Conservation (phyloP, 805 yeast species). For the Nakazawaea molendinolei region DNA sequence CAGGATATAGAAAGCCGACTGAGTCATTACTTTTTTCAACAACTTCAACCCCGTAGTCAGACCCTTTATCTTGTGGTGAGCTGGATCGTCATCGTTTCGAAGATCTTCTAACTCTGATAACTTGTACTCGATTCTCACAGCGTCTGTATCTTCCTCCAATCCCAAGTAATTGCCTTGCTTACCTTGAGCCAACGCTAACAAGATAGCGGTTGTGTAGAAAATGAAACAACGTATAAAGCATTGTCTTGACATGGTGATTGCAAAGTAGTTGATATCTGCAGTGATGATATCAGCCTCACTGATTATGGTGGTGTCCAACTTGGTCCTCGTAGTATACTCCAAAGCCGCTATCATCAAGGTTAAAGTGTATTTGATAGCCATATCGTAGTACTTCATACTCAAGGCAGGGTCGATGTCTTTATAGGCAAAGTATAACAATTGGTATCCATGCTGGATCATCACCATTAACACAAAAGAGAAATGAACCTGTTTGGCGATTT, state of each 20-base stretch:
- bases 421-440: background rate
- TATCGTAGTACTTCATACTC: background rate
- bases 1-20: background rate
- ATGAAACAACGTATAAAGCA: background rate
- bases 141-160: too few species aligned
- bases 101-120: constrained; percentile 4
- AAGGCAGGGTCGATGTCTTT: background rate
- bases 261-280: background rate
- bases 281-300: background rate
- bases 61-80: background rate
- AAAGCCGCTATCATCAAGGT: background rate
- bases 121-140: background rate
- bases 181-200: background rate
- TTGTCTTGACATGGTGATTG: background rate
- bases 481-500: background rate
- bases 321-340: background rate
- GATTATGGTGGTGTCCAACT: background rate
- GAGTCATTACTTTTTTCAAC: background rate
- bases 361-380: constrained; percentile 3
- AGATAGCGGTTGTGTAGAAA: background rate
- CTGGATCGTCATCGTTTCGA: background rate
- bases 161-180: too few species aligned
- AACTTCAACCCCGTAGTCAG: background rate
- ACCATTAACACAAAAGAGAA: background rate
- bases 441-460: constrained; percentile 1